Evolutionary conservation across 108 stramenopile genomes (phyloP), one percentile per base, ranked within the genome.

Genomic region (Cyclostephanos tholiformis): DNA sequence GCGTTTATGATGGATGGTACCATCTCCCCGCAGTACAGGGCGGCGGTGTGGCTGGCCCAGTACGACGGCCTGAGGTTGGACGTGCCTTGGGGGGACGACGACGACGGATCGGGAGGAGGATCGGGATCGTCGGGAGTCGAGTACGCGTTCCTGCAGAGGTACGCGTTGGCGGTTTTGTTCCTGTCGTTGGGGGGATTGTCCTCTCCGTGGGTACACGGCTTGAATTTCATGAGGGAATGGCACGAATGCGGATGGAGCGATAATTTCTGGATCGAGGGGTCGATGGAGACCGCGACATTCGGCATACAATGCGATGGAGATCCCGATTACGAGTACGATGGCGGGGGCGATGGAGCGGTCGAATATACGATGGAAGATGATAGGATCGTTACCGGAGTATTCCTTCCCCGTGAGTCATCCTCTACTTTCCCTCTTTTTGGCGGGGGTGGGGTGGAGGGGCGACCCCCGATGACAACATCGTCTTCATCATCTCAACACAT

Each of bases 131-230:
- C n/a, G 7, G 32, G 36, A 6, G 69, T 70, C 27, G 80, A 74
- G 49, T 81, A 81, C 46, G 61, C 49, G 13, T 81, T 81, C 61
- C 19, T 81, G 9, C 80, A 81, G 43, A 55, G 80, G 38, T 81
- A 81, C 23, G 50, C 72, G n/a, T 44, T 81, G 2, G 73, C 80
- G 7, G 61, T 73, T 10, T 25, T 81, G 26, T 81, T 70, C 49
- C 74, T 81, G 25, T 30, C 72, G 1, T 65, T 58, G 38, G 80
- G 80, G 3, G 79, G 79, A 36, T 5, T n/a, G 23, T 32, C 32
- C 32, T 4, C 32, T 4, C 32, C 32, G 32, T 80, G 79, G 79
- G 0, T 20, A 0, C 74, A 49, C 26, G 17, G 23, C 1, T 17
- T 67, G 30, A 26, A 63, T 9, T 81, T 81, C 43, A 27, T 81